Percentiles rank a stretch among this genome's conserved stretches.
phyloP scores from a whole-genome alignment of 768 basidiomycete genomes.

The Phylloporus arenicola region DNA sequence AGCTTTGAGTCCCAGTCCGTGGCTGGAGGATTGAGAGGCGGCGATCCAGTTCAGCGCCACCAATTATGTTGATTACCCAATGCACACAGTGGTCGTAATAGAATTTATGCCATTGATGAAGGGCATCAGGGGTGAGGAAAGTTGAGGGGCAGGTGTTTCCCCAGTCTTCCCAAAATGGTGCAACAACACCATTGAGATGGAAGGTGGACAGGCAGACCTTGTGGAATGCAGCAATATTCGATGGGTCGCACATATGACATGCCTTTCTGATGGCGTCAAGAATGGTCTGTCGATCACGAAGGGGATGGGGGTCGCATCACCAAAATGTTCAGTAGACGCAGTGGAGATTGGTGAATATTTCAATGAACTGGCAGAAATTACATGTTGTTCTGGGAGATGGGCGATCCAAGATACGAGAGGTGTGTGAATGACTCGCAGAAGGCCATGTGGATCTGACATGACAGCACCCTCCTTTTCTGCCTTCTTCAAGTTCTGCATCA shows the following conservation, averaged over 20 bases:
- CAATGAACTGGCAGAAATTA: conserved; percentile 9
- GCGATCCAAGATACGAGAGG: conserved; percentile 16
- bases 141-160: conserved; percentile 11
- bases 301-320: conserved; percentile 8
- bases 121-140: conserved; percentile 23
- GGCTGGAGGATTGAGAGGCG: conserved; percentile 22
- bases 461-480: conserved; percentile 25
- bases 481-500: conserved; percentile 27
- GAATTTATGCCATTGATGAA: conserved; percentile 27
- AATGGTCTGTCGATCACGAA: neutral
- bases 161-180: conserved; percentile 34
- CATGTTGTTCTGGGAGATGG: conserved; percentile 15
- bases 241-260: neutral
- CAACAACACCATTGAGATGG: neutral
- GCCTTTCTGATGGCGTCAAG: conserved; percentile 1
- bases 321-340: conserved; percentile 11
- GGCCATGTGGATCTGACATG: conserved; percentile 25
- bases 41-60: conserved; percentile 22
- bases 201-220: neutral
- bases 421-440: conserved; percentile 4
- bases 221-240: neutral
- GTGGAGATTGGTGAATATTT: conserved; percentile 13
- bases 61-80: conserved; percentile 13
- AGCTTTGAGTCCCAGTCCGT: neutral
- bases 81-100: conserved; percentile 20